A percentile compares a stretch with the other conserved stretches of the same genome.
Conservation (phyloP, 2,329 filamentous ascomycete species). For the Mycosphaerelloides madeirae region DNA sequence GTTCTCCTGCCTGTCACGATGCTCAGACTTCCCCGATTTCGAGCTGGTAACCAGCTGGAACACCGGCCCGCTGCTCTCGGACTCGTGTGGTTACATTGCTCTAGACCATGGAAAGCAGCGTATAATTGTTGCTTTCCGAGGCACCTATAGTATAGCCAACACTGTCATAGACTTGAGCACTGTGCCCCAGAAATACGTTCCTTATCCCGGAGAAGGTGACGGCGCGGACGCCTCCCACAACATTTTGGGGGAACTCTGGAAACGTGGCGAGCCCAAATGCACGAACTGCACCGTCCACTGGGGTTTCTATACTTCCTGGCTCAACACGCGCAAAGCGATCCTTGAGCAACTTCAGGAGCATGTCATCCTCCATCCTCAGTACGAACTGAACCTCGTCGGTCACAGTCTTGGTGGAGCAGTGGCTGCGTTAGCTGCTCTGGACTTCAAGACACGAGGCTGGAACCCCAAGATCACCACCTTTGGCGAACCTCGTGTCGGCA, state of each 20-base stretch:
- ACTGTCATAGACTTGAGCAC: conserved; percentile 87
- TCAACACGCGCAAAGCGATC: conserved; percentile 64
- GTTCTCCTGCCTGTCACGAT: conserved; percentile 80
- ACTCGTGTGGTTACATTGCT: conserved; percentile 90
- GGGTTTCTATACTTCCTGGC: conserved; percentile 85
- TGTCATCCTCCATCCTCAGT: conserved; percentile 59
- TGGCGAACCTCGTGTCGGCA: conserved; percentile 70
- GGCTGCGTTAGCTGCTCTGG: conserved; percentile 77
- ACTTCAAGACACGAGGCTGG: conserved; percentile 74
- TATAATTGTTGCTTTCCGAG: conserved; percentile 84
- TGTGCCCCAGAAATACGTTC: conserved; percentile 81
- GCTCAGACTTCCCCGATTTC: conserved; percentile 74
- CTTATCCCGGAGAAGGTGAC: conserved; percentile 61
- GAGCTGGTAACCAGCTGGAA: conserved; percentile 83
- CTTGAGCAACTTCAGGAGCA: conserved; percentile 61
- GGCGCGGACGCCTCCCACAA: conserved; percentile 9
- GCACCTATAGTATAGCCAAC: conserved; percentile 90
- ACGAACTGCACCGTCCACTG: conserved; percentile 86
- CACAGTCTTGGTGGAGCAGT: conserved; percentile 92
- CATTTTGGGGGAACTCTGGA: conserved; percentile 9
- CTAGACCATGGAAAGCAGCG: conserved; percentile 66
- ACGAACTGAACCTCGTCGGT: conserved; percentile 73
- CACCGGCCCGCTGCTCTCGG: conserved; percentile 77
- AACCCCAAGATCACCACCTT: conserved; percentile 79
- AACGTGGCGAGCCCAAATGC: conserved; percentile 54